Conservation (phyloP, 2,329 filamentous ascomycete genomes). For the Phialocephala sp. region DNA sequence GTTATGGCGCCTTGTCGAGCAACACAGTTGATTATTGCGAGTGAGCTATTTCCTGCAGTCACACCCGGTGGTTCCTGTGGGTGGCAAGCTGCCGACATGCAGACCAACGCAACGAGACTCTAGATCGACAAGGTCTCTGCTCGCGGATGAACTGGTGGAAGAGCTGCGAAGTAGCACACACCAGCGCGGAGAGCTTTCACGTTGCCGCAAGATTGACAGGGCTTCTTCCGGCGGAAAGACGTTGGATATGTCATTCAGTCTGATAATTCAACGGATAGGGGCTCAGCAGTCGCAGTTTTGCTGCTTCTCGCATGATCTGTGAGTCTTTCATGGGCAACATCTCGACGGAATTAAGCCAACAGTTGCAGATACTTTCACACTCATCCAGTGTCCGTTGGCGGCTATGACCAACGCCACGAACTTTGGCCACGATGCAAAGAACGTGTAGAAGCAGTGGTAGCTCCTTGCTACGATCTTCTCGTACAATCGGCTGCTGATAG, state of each 20-base stretch:
- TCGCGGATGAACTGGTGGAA: not conserved
- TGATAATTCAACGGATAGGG: not conserved
- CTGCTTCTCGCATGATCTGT: not conserved
- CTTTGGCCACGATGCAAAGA: constrained; percentile 3
- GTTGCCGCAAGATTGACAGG: not conserved
- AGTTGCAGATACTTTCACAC: not conserved
- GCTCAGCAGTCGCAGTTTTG: not conserved
- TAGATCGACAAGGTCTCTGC: not conserved
- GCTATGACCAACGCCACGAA: not conserved
- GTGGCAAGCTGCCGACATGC: not conserved
- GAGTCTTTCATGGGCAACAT: not conserved
- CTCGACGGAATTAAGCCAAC: constrained; percentile 1
- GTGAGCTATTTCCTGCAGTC: not conserved
- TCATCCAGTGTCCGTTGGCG: not conserved
- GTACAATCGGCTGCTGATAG: too few relatives aligned
- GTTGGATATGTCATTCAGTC: too few relatives aligned
- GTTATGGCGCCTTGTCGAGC: not conserved
- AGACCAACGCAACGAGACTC: not conserved
- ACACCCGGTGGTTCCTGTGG: not conserved
- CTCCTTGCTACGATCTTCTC: not conserved
- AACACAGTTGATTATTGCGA: not conserved
- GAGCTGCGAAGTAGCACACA: not conserved
- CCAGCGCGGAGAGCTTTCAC: not conserved
- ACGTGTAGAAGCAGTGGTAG: not conserved
- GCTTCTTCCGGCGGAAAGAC: not conserved